Evolutionary conservation across 2,329 filamentous ascomycete species (phyloP), one percentile per base, ranked within the genome.

Genomic region (Scedosporium aurantiacum): DNA sequence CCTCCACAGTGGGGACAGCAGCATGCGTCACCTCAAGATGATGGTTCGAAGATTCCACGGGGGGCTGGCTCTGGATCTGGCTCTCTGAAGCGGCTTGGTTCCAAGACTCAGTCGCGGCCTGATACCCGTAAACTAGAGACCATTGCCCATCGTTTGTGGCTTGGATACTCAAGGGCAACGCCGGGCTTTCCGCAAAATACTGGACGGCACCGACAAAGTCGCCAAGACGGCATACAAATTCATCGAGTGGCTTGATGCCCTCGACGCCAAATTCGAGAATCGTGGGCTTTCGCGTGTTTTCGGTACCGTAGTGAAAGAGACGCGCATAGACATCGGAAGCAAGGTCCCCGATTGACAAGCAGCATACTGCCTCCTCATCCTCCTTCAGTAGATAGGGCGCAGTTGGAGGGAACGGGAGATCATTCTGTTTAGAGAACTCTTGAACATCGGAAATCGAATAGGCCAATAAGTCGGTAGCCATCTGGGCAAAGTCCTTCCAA

Each of bases 321-420:
- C 59, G 59, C 32, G 16, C 18, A 52, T 61, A 61, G 1, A 61
- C 45, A 23, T 41, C 40, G 25, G 59, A 61, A 25, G 16, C 57
- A 16, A 18, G 23, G n/a, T 61, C 54, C 14, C 64, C 64, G 56
- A 63, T 60, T 14, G 60, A 45, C 18, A 63, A 52, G 18, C 21
- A 57, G 21, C 23, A 52, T 41, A 64, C 54, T 28, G 63, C 41
- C 27, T 64, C 62, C 37, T 56, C 54, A 40, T 65, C 63, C 54
- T 65, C 63, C 21, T 60, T 59, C 21, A 64, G 25, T 4, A 65
- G 62, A n/a, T 63, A 63, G 4, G 59, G 61, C 10, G 60, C 57
- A 6, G 60, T 59, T 14, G 63, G 62, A 6, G 63, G 58, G 28
- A 40, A 61, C 5, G 59, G 14, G 23, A 25, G 14, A 8, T 27